Evolutionary conservation across 352 stramenopile species (phyloP), one percentile per base, ranked within the genome.

Genomic region (Globisporangium camurandrum): DNA sequence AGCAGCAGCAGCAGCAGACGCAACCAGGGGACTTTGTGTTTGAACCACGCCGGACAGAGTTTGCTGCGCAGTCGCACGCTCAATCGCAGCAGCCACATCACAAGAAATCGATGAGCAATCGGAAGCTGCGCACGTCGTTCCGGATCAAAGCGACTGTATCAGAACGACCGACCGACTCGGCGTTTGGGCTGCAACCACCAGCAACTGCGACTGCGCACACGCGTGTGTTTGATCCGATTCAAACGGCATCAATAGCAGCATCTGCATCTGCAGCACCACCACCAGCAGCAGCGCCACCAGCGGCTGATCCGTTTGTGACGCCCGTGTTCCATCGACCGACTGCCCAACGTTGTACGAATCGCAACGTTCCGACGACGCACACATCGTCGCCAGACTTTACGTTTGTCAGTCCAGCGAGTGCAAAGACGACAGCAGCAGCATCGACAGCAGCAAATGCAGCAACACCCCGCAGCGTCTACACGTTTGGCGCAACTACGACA

Each of bases 281-380:
- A n/a, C 38, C 53, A 66, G 46, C 56, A 64, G 20, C 36, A 64
- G 33, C 51, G 63, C 30, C 48, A 31, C 37, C 51, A 54, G 60
- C 66, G 2, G 70, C 64, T 10, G 64, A 86, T 59, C 70, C 62
- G 8, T 80, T 81, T 46, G 69, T 64, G 43, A 80, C 49, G 8
- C 67, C 62, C 10, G 61, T 68, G 4, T 85, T 74, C 44, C 55
- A 62, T 9, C 51, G 59, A 30, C 7, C 49, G 46, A 39, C 20
- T 56, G 27, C 23, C 49, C 30, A 48, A n/a, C n/a, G n/a, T n/a
- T n/a, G n/a, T n/a, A n/a, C n/a, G n/a, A n/a, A n/a, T n/a, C n/a
- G n/a, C n/a, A n/a, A n/a, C n/a, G n/a, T n/a, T n/a, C n/a, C n/a
- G n/a, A n/a, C n/a, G n/a, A n/a, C n/a, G n/a, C n/a, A n/a, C n/a